These are phyloP conservation scores for Candolleomyces aberdarensis DNA, from an alignment of 768 basidiomycete genomes.

Conservation along the genomic window DNA sequence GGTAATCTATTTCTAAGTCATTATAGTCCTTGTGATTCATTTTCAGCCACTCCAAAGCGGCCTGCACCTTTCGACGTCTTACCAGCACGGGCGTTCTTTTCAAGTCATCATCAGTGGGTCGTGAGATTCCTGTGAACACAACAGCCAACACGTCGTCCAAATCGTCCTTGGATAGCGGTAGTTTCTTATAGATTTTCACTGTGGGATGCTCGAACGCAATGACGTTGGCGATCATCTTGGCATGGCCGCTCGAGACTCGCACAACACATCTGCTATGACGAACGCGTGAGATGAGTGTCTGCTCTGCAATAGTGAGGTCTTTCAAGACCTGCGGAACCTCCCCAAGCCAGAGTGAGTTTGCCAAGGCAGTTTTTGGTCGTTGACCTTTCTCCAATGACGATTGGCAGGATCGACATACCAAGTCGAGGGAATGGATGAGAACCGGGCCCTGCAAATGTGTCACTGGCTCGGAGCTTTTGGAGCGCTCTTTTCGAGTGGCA, in stretches of 20 bases:
- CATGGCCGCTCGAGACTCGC: conserved; percentile 20
- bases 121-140: neutral
- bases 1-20: neutral
- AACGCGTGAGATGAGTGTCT: conserved; percentile 21
- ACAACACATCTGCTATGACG: conserved; percentile 26
- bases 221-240: conserved; percentile 27
- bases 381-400: neutral
- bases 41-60: conserved; percentile 2
- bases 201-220: conserved; percentile 25
- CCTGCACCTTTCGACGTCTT: neutral
- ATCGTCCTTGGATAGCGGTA: conserved; percentile 21
- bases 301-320: conserved; percentile 23
- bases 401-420: neutral
- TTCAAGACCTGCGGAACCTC: conserved; percentile 24
- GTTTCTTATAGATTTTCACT: conserved; percentile 18
- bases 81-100: conserved; percentile 1
- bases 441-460: neutral
- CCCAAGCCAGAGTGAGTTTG: conserved; percentile 34
- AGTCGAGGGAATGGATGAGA: too few species aligned
- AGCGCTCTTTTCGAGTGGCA: too few species aligned
- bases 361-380: conserved; percentile 14
- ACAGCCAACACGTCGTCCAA: conserved; percentile 8
- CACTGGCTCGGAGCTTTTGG: neutral
- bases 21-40: neutral
- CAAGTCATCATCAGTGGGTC: neutral